A percentile compares a stretch with the other conserved stretches of the same genome.
phyloP scores from a whole-genome alignment of 2,329 filamentous ascomycete species.

The Alternaria incomplexa region DNA sequence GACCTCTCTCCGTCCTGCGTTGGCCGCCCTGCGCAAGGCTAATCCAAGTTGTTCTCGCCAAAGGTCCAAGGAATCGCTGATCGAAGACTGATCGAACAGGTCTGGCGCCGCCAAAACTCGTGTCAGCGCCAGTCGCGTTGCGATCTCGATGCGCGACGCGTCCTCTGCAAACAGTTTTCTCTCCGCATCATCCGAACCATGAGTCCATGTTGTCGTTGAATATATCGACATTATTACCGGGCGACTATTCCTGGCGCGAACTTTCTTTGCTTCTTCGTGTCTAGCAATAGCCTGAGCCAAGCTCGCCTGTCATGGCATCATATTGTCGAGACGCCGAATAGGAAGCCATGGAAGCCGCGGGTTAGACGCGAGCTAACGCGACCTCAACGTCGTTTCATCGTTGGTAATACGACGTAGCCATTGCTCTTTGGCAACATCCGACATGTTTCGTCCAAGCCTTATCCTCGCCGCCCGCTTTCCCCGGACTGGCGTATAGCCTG shows the following conservation, averaged over 20 bases:
- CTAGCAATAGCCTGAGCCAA: slow-evolving; percentile 27
- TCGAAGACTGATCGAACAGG: slow-evolving; percentile 4
- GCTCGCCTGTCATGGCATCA: slow-evolving; percentile 23
- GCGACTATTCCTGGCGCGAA: not conserved
- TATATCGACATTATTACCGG: slow-evolving; percentile 8
- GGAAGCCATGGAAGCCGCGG: slow-evolving; percentile 24
- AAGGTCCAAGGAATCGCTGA: not conserved
- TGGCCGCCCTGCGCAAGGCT: slow-evolving; percentile 6
- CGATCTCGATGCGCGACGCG: slow-evolving; percentile 9
- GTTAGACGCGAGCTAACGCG: slow-evolving; percentile 18
- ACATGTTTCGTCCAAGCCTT: slow-evolving; percentile 1
- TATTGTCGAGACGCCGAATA: slow-evolving; percentile 23
- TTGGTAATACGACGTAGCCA: slow-evolving; percentile 18
- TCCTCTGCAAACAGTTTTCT: slow-evolving; percentile 13
- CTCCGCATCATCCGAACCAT: slow-evolving; percentile 23
- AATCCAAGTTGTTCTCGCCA: slow-evolving; percentile 21
- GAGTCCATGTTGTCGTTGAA: slow-evolving; percentile 23
- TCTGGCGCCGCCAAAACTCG: slow-evolving; percentile 15
- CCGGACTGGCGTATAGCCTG: slow-evolving; percentile 19
- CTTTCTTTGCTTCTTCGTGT: slow-evolving; percentile 2
- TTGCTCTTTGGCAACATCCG: slow-evolving; percentile 6
- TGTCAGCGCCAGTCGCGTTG: slow-evolving; percentile 8
- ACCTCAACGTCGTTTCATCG: slow-evolving; percentile 10
- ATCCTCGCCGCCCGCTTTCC: slow-evolving; percentile 23
- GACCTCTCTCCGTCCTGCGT: slow-evolving; percentile 16